phyloP scores from a whole-genome alignment of 164 flowering plant species.

The Umbellularia californica region DNA sequence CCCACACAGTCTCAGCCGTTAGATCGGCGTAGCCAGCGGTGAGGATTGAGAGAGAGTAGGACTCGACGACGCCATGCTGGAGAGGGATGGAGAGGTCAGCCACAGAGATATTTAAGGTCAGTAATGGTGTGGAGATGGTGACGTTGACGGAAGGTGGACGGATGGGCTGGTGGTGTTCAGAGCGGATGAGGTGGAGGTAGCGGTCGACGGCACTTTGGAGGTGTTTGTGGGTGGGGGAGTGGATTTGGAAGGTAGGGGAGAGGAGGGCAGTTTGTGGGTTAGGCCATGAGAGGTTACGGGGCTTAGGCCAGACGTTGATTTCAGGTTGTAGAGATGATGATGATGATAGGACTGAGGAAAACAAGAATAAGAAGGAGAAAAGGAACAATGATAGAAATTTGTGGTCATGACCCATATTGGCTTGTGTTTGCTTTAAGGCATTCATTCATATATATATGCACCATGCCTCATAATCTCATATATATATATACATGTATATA shows the following conservation, averaged over 20 bases:
- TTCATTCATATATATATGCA: not conserved
- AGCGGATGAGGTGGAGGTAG: conserved; percentile 34
- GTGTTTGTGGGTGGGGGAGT: conserved; percentile 35
- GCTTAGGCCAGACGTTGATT: conserved; percentile 82
- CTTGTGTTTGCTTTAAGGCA: not conserved
- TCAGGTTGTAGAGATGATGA: conserved; percentile 11
- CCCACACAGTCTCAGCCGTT: conserved; percentile 67
- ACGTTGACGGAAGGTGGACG: conserved; percentile 27
- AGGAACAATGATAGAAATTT: not conserved
- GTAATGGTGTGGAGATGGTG: conserved; percentile 22
- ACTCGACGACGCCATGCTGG: conserved; percentile 56
- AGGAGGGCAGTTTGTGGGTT: conserved; percentile 34
- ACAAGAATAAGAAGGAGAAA: not conserved
- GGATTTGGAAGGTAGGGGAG: conserved; percentile 45
- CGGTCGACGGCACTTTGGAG: conserved; percentile 44
- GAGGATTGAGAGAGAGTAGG: conserved; percentile 54
- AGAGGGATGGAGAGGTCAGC: conserved; percentile 37
- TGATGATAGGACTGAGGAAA: conserved; percentile 2
- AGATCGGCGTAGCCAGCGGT: conserved; percentile 32
- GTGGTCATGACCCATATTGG: not conserved
- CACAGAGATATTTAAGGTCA: conserved; percentile 29
- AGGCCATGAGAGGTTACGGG: conserved; percentile 48
- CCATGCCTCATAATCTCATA: too few relatives aligned
- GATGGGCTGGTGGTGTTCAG: conserved; percentile 47
- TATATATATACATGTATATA: too few relatives aligned